These are phyloP conservation scores for Lentinus polychrous DNA, from an alignment of 1,284 basidiomycete species.

Conservation along the genomic window DNA sequence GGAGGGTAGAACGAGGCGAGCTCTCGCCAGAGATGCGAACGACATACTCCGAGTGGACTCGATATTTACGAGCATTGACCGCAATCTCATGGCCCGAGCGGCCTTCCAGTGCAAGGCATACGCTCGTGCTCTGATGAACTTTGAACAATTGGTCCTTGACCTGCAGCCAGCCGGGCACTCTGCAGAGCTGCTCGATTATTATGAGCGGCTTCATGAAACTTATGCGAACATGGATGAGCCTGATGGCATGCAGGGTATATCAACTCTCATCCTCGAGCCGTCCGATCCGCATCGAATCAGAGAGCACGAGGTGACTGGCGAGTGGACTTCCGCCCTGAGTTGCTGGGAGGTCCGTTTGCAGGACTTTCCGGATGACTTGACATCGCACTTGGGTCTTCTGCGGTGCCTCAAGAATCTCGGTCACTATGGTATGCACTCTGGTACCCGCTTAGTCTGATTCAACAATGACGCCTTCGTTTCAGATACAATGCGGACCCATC, in stretches of 20 bases:
- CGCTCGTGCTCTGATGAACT: slow-evolving; percentile 91
- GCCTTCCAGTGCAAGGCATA: slow-evolving; percentile 93
- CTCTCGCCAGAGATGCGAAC: slow-evolving; percentile 37
- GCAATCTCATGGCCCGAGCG: slow-evolving; percentile 87
- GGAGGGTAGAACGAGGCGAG: slow-evolving; percentile 37
- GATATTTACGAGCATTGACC: slow-evolving; percentile 78
- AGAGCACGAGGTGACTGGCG: slow-evolving; percentile 95
- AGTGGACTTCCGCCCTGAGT: slow-evolving; percentile 98
- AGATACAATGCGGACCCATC: slow-evolving; percentile 96
- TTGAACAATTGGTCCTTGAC: slow-evolving; percentile 62
- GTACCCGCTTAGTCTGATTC: not conserved
- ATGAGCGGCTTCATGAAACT: slow-evolving; percentile 92
- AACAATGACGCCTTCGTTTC: not conserved
- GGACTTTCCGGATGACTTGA: slow-evolving; percentile 82
- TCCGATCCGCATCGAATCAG: slow-evolving; percentile 96
- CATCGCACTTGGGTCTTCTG: slow-evolving; percentile 86
- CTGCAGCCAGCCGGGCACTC: slow-evolving; percentile 36
- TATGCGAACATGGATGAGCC: slow-evolving; percentile 97
- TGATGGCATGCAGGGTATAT: slow-evolving; percentile 99
- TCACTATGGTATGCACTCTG: slow-evolving; percentile 86
- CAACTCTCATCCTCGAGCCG: slow-evolving; percentile 83
- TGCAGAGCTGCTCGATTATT: slow-evolving; percentile 68
- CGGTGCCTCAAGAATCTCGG: slow-evolving; percentile 92
- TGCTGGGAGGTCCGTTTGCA: slow-evolving; percentile 99
- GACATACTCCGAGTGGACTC: slow-evolving; percentile 71